Base-by-base conservation (phyloP, 23 red algal species). In the Porphyridium purpureum region DNA sequence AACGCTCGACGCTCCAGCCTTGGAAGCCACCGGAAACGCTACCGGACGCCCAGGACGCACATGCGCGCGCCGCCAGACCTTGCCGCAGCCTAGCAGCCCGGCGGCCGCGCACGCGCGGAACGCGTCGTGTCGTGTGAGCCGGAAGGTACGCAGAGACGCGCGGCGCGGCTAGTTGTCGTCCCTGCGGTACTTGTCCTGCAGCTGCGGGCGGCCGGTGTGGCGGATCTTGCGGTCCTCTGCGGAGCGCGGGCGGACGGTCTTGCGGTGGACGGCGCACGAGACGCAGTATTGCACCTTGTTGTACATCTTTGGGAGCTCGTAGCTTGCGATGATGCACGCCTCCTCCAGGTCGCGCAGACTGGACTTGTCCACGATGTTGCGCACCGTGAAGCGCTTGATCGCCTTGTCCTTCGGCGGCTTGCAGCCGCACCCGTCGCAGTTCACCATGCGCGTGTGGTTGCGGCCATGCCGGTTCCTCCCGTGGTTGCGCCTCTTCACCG, bases 201-300 rank as follows among this genome's bases (percentile, higher is more conserved):
- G 60, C 46, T 50, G 55, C 60, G 65, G 49, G 31, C 76, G 60
- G n/a, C 59, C 34, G 24, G 52, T 74, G 14, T 59, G 42, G 8
- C 76, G 76, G 26, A 60, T 59, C 23, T 60, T 48, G 20, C 75
- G 69, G 24, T 67, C 47, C 48, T 29, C 42, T 40, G 65, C 61
- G 55, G 87, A 61, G 47, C 87, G 67, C 23, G 76, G 74, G 52
- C 76, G 77, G 26, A 94, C 87, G 7, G 73, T 94, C 76, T 81
- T 81, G 57, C 87, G 69, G 57, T 94, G 87, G 49, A 94, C 87
- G 11, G 87, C 87, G 66, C 76, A 94, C 2, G 87, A 94, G 24
- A 94, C 62, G 32, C 87, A 94, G 66, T 94, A 94, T 21, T 81
- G 87, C 4, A 83, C 49, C 75, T 94, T 83, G 60, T 72, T 74